A percentile compares a stretch with the other conserved stretches of the same genome.
phyloP scores from a whole-genome alignment of 805 yeast species.

The Candida insectalens region DNA sequence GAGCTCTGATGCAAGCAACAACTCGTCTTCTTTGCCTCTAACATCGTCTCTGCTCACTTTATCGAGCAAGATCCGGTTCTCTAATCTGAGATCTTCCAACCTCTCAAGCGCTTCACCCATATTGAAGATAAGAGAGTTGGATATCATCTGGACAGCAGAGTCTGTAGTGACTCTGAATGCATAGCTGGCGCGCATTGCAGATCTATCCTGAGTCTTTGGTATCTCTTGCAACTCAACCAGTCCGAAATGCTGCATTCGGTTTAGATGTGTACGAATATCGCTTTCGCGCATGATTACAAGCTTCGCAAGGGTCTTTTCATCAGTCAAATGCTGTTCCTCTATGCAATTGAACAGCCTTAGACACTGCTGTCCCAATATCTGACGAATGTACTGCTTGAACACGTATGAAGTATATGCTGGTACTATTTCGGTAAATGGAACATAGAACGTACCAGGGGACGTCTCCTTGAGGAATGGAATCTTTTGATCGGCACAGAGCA shows the following conservation, averaged over 20 bases:
- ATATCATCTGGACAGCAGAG: slow-evolving; percentile 26
- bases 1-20: slow-evolving; percentile 66
- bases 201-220: slow-evolving; percentile 84
- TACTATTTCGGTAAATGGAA: slow-evolving; percentile 49
- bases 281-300: slow-evolving; percentile 69
- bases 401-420: slow-evolving; percentile 36
- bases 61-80: slow-evolving; percentile 57
- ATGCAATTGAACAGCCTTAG: slow-evolving; percentile 72
- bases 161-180: slow-evolving; percentile 50
- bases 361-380: slow-evolving; percentile 56
- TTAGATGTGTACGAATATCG: slow-evolving; percentile 63
- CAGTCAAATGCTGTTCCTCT: slow-evolving; percentile 58
- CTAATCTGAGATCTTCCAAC: slow-evolving; percentile 43
- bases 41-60: slow-evolving; percentile 90
- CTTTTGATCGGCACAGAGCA: slow-evolving; percentile 42
- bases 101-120: slow-evolving; percentile 43
- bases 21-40: slow-evolving; percentile 66
- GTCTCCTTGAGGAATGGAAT: slow-evolving; percentile 53
- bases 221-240: slow-evolving; percentile 86
- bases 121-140: slow-evolving; percentile 36
- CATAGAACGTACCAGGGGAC: slow-evolving; percentile 46
- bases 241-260: slow-evolving; percentile 57
- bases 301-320: slow-evolving; percentile 75
- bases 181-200: slow-evolving; percentile 81
- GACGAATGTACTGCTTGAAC: slow-evolving; percentile 47